Evolutionary conservation across 768 basidiomycete genomes (phyloP).

Genomic region (Crassisporium funariophilum): DNA sequence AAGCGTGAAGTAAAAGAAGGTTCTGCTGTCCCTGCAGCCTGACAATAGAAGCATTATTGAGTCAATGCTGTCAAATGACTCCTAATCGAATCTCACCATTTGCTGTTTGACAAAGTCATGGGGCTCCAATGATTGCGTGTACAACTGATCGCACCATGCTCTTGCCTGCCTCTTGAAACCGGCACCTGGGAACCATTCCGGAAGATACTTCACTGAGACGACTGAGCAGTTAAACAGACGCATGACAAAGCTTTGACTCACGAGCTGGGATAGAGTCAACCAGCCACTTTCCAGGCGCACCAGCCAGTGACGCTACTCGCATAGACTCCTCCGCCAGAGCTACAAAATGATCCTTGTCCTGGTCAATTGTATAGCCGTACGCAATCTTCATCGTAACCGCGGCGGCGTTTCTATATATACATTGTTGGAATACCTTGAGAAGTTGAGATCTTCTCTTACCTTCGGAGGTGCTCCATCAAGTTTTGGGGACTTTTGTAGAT

Average conservation of each 20-base stretch:
- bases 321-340: conserved; percentile 31
- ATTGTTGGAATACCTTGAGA: too few species aligned
- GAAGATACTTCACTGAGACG: conserved; percentile 35
- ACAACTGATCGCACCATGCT: conserved; percentile 21
- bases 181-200: conserved; percentile 43
- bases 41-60: not conserved
- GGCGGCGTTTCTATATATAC: conserved; percentile 29
- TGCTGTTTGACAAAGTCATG: conserved; percentile 47
- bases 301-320: conserved; percentile 22
- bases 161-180: conserved; percentile 35
- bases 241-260: conserved; percentile 17
- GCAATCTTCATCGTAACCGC: conserved; percentile 36
- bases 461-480: conserved; percentile 25
- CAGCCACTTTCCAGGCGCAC: conserved; percentile 34
- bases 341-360: conserved; percentile 33
- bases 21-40: conserved; percentile 35
- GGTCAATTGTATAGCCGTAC: conserved; percentile 37
- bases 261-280: conserved; percentile 40
- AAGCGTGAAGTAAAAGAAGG: conserved; percentile 34
- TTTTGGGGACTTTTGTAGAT: conserved; percentile 27
- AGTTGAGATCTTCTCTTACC: conserved; percentile 17
- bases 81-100: conserved; percentile 33
- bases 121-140: conserved; percentile 37
- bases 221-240: not conserved
- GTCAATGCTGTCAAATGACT: not conserved